Evolutionary conservation across 352 stramenopile species (phyloP).

Genomic region (Phytophthora pistaciae): DNA sequence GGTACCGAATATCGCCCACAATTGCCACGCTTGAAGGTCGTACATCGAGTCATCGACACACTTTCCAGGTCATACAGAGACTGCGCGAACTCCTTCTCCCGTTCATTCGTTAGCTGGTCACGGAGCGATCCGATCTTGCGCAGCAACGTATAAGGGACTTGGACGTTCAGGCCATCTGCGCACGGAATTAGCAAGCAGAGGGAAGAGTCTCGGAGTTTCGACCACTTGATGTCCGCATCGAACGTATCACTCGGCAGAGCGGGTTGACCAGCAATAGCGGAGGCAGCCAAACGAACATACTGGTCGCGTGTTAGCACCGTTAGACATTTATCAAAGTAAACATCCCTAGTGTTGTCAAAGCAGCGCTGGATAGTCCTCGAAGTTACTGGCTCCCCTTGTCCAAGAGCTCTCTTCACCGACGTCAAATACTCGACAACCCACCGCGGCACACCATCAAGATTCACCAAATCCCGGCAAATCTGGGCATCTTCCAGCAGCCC

Average conservation of each 20-base stretch:
- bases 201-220: constrained; percentile 4
- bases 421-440: constrained; percentile 38
- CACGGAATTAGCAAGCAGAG: not conserved
- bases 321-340: too few relatives aligned
- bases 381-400: too few relatives aligned
- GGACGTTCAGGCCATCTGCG: not conserved
- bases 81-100: constrained; percentile 2
- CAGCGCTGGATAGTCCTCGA: too few relatives aligned
- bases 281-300: not conserved
- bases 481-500: constrained; percentile 16
- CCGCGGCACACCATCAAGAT: constrained; percentile 35
- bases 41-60: constrained; percentile 9
- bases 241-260: not conserved
- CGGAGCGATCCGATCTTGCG: not conserved
- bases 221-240: not conserved
- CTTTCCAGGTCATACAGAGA: constrained; percentile 8
- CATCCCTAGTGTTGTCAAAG: too few relatives aligned
- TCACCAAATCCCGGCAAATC: constrained; percentile 34
- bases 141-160: constrained; percentile 2
- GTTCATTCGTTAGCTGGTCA: not conserved
- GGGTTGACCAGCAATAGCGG: not conserved
- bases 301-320: too few relatives aligned
- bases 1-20: constrained; percentile 39
- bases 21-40: constrained; percentile 8
- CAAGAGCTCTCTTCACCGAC: too few relatives aligned